Evolutionary conservation across 1,284 basidiomycete species (phyloP).

Genomic region (Porodaedalea pini): DNA sequence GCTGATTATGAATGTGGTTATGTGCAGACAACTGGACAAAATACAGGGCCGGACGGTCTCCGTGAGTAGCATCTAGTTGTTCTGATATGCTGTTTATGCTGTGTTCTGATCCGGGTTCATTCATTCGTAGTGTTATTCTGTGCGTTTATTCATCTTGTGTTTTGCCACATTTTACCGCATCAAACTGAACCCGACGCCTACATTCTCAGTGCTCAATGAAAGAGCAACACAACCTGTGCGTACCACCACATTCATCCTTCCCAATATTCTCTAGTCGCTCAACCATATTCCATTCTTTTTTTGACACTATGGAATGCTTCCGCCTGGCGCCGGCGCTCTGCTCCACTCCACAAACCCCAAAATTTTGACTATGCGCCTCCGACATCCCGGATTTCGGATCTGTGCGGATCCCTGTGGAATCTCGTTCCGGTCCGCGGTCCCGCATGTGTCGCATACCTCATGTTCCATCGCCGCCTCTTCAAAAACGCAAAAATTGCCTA

Average conservation of each 20-base stretch:
- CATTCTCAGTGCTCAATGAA: constrained; percentile 81
- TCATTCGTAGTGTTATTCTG: constrained; percentile 69
- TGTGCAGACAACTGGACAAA: constrained; percentile 68
- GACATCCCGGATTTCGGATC: not conserved
- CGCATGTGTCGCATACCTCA: not conserved
- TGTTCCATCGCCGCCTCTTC: not conserved
- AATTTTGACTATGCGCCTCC: not conserved
- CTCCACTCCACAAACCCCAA: not conserved
- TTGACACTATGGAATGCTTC: not conserved
- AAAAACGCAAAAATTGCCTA: not conserved
- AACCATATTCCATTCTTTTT: not conserved
- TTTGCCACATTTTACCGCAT: constrained; percentile 6
- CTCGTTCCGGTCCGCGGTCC: constrained; percentile 7
- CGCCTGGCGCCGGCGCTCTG: not conserved
- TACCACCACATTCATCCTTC: constrained; percentile 16
- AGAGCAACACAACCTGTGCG: constrained; percentile 87
- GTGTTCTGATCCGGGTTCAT: constrained; percentile 18
- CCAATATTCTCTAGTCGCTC: not conserved
- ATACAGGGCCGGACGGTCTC: constrained; percentile 84
- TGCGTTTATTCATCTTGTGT: constrained; percentile 36
- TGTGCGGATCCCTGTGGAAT: not conserved
- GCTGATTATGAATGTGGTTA: constrained; percentile 1
- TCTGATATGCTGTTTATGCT: not conserved
- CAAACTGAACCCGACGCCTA: constrained; percentile 21
- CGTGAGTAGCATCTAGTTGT: constrained; percentile 45